These are phyloP conservation scores for Dimocarpus longan DNA, from an alignment of 345 rosid species.

Conservation along the genomic window DNA sequence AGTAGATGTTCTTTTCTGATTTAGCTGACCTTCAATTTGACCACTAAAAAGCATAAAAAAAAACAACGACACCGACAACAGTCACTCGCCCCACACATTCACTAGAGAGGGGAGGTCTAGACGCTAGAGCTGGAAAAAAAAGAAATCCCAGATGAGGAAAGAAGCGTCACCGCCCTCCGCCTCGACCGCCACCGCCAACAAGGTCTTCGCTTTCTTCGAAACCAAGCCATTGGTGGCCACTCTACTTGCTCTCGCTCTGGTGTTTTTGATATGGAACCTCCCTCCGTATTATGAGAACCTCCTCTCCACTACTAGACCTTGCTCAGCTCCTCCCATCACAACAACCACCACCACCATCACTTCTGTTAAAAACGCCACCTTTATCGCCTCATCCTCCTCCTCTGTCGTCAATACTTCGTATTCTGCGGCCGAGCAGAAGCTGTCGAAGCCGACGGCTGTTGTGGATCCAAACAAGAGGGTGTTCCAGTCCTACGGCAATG, in stretches of 20 bases:
- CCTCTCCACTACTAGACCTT: conserved; percentile 51
- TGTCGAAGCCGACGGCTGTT: background rate
- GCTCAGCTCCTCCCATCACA: conserved; percentile 37
- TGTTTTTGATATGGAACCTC: conserved; percentile 73
- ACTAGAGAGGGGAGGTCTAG: background rate
- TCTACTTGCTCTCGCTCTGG: conserved; percentile 62
- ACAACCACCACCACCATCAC: conserved; percentile 7
- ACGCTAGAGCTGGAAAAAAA: background rate
- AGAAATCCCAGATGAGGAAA: conserved; percentile 46
- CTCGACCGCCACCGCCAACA: conserved; percentile 34
- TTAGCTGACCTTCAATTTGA: conserved; percentile 18
- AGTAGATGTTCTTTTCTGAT: background rate
- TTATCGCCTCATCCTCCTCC: conserved; percentile 24
- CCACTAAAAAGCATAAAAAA: background rate
- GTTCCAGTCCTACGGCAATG: conserved; percentile 72
- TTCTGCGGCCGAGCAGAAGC: conserved; percentile 8
- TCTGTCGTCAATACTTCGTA: conserved; percentile 1
- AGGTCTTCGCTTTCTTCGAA: conserved; percentile 52
- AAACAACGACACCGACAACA: background rate
- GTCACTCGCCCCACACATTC: conserved; percentile 16
- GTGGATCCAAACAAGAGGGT: conserved; percentile 66
- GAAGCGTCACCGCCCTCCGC: conserved; percentile 40
- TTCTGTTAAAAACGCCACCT: conserved; percentile 24
- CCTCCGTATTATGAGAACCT: conserved; percentile 75
- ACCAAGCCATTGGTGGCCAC: conserved; percentile 66